These are phyloP conservation scores for Neurospora sp. DNA, from an alignment of 495 filamentous ascomycete species.

Conservation along the genomic window DNA sequence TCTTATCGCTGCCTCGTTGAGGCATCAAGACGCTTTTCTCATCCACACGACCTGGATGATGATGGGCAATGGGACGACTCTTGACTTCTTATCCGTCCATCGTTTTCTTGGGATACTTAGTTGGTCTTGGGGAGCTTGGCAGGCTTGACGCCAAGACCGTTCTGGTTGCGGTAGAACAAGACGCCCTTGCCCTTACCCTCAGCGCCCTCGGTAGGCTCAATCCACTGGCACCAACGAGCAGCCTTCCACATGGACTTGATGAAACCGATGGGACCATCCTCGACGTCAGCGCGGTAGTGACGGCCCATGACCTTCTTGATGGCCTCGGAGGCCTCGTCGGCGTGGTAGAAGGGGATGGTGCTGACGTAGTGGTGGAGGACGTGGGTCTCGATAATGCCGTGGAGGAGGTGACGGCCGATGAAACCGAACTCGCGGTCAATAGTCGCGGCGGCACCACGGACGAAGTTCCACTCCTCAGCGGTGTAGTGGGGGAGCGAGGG, in stretches of 20 bases:
- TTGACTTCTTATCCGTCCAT: neutral
- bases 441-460: slow-evolving; percentile 75
- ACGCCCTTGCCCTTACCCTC: slow-evolving; percentile 54
- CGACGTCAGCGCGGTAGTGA: slow-evolving; percentile 63
- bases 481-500: slow-evolving; percentile 77
- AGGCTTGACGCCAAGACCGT: slow-evolving; percentile 60
- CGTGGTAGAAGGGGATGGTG: slow-evolving; percentile 84
- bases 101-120: neutral
- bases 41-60: neutral
- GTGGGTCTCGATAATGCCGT: slow-evolving; percentile 89
- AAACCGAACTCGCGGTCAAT: slow-evolving; percentile 87
- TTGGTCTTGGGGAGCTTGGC: slow-evolving; percentile 11
- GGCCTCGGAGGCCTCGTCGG: slow-evolving; percentile 77
- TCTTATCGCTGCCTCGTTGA: neutral
- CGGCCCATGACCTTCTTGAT: slow-evolving; percentile 75
- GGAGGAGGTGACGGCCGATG: slow-evolving; percentile 74
- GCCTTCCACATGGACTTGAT: slow-evolving; percentile 53
- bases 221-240: slow-evolving; percentile 67
- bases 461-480: slow-evolving; percentile 68
- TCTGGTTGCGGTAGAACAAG: slow-evolving; percentile 66
- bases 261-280: slow-evolving; percentile 54
- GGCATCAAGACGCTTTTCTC: neutral
- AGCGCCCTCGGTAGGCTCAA: slow-evolving; percentile 57
- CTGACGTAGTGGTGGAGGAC: slow-evolving; percentile 83
- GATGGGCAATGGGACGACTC: neutral